Base-by-base conservation (phyloP, 768 basidiomycete genomes). In the Hemileccinum impolitum region DNA sequence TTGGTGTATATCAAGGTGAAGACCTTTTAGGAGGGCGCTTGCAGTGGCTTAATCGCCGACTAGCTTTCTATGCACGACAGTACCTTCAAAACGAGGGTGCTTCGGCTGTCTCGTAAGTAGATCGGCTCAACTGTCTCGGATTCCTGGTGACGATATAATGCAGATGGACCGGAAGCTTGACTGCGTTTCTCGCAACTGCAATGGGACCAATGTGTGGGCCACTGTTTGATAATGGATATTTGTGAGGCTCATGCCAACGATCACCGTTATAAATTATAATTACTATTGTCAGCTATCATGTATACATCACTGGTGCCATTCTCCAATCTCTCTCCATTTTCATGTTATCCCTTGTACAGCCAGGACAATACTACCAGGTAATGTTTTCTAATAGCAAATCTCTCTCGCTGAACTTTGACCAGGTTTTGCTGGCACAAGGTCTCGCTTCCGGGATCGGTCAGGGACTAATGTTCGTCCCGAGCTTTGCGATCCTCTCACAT, bases 361-460 rank as follows among this genome's bases (percentile, higher is more conserved):
- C 70, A 32, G 66, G 66, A 9, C 52, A 63, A 44, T 47, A 50
- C 30, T 34, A 18, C 6, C 31, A 39, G 45, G 45, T 39, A 3
- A 2, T 8, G 10, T 45, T 45, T 3, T 45, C 15, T 36, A 34
- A 26, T 2, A 12, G 4, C 19, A 17, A 7, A 1, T 12, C 36
- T 25, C 7, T 23, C 23, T 23, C 23, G 15, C 15, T 21, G n/a
- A 17, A 26, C n/a, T 5, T 13, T 4, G 15, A 35, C 17, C 10
- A 79, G 68, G 55, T 73, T 14, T 65, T 78, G 43, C 68, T 78
- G 17, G 52, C 64, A n/a, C 77, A 79, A 58, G 78, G 75, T 2
- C 48, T 78, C 19, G 58, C 63, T 15, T 58, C 65, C 1, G 76
- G 78, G 1, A 50, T 75, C 14, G 75, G 66, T 6, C 64, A 66